A percentile compares a stretch with the other conserved stretches of the same genome.
Evolutionary conservation across 352 stramenopile genomes (phyloP).

Genomic region (Globisporangium middletonii): DNA sequence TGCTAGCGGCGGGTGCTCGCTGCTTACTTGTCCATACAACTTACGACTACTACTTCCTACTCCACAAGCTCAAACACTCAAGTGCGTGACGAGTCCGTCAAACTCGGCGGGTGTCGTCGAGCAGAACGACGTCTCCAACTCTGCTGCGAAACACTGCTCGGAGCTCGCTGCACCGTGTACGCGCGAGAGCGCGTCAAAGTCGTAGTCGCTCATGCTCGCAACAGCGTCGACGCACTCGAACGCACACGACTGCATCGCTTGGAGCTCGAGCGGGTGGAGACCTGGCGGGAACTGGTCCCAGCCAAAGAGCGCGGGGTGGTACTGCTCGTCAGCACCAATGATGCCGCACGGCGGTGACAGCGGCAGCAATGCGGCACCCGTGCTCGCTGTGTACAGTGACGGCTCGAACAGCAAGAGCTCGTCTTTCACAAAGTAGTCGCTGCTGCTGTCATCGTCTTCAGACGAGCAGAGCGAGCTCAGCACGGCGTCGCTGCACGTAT

Average conservation of each 20-base stretch:
- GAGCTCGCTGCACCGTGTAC: neutral
- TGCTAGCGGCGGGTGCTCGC: no score
- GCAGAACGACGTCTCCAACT: neutral
- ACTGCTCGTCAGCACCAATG: neutral
- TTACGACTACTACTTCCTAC: neutral
- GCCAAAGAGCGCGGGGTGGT: constrained; percentile 1
- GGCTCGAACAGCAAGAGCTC: constrained; percentile 5
- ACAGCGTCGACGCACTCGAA: neutral
- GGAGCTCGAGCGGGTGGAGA: constrained; percentile 1
- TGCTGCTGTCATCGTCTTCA: neutral
- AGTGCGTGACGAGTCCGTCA: constrained; percentile 5
- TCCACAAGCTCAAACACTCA: neutral
- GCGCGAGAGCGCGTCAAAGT: neutral
- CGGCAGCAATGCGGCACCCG: no score
- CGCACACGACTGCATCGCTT: neutral
- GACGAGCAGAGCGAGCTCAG: constrained; percentile 5
- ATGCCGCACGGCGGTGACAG: no score
- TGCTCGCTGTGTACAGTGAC: neutral
- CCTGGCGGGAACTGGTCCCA: constrained; percentile 5
- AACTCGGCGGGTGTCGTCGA: constrained; percentile 3
- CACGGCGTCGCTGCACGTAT: constrained; percentile 2
- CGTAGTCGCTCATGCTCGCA: neutral
- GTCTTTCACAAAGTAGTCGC: constrained; percentile 1
- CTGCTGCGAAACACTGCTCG: neutral
- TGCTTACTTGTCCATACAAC: no score